Percentiles rank a stretch among this genome's conserved stretches.
phyloP scores from a whole-genome alignment of 106 monocot species.

The Cymbidium sinense region DNA sequence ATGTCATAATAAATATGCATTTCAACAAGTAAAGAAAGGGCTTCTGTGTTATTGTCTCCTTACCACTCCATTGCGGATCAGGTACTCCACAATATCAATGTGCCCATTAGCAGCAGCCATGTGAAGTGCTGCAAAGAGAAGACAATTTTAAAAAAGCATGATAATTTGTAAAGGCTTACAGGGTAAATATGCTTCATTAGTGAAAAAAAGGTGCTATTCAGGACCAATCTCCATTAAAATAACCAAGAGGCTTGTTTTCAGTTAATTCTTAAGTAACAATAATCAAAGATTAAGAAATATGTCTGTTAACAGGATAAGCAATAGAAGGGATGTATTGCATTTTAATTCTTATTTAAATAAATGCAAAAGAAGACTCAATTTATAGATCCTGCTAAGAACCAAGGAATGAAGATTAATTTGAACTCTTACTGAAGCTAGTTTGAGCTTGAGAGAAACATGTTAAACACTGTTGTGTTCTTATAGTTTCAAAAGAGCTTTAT shows the following conservation, averaged over 20 bases:
- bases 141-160: neutral
- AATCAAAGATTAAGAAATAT: neutral
- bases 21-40: neutral
- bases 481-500: neutral
- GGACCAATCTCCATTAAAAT: neutral
- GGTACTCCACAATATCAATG: slow-evolving; percentile 75
- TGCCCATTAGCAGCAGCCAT: slow-evolving; percentile 99
- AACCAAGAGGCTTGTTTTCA: neutral
- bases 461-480: neutral
- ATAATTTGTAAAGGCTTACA: slow-evolving; percentile 3
- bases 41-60: slow-evolving; percentile 7
- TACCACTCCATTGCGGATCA: slow-evolving; percentile 78
- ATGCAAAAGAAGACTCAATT: neutral
- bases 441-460: neutral
- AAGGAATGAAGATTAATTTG: neutral
- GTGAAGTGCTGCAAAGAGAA: slow-evolving; percentile 72
- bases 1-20: neutral
- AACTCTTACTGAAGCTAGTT: neutral
- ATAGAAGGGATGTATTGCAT: neutral
- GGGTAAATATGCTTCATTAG: neutral
- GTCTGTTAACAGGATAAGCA: neutral
- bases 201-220: neutral
- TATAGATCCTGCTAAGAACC: neutral
- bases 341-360: neutral
- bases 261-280: neutral